These are phyloP conservation scores for Globisporangium emineosum DNA, from an alignment of 352 stramenopile species.

Conservation along the genomic window DNA sequence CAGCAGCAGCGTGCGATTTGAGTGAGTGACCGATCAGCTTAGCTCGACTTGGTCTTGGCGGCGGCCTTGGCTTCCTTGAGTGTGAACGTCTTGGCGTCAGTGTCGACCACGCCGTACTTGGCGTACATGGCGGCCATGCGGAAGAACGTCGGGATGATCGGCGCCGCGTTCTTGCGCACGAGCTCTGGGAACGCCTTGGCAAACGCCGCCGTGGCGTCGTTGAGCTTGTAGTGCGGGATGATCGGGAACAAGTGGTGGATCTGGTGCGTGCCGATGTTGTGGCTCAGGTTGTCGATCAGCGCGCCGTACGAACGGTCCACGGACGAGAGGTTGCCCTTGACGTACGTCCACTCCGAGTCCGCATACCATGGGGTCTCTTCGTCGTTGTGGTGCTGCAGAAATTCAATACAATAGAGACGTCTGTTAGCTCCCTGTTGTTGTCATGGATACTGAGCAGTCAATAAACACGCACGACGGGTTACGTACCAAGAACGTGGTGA, in stretches of 20 bases:
- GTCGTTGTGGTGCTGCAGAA: slow-evolving; percentile 68
- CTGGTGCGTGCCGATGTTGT: slow-evolving; percentile 87
- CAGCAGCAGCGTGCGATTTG: no score
- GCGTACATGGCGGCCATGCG: slow-evolving; percentile 60
- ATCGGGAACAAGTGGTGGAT: slow-evolving; percentile 86
- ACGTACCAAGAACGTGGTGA: slow-evolving; percentile 74
- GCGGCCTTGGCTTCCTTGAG: slow-evolving; percentile 52
- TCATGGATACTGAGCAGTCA: background rate
- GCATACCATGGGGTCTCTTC: slow-evolving; percentile 82
- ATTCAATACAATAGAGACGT: background rate
- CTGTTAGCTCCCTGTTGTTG: background rate
- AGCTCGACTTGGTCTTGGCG: slow-evolving; percentile 24
- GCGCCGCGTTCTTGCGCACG: slow-evolving; percentile 62
- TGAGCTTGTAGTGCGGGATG: slow-evolving; percentile 85
- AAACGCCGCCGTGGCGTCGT: slow-evolving; percentile 59
- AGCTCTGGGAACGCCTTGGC: slow-evolving; percentile 68
- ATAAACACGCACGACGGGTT: background rate
- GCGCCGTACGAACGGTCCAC: slow-evolving; percentile 78
- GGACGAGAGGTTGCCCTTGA: slow-evolving; percentile 80
- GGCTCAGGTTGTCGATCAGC: slow-evolving; percentile 80
- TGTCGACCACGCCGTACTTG: slow-evolving; percentile 65
- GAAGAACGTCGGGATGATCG: slow-evolving; percentile 66
- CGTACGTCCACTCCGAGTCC: slow-evolving; percentile 82
- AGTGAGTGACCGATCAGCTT: background rate
- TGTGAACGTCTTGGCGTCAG: slow-evolving; percentile 63